Evolutionary conservation across 2,329 filamentous ascomycete genomes (phyloP), one percentile per base, ranked within the genome.

Genomic region (Cladosporium sp.): DNA sequence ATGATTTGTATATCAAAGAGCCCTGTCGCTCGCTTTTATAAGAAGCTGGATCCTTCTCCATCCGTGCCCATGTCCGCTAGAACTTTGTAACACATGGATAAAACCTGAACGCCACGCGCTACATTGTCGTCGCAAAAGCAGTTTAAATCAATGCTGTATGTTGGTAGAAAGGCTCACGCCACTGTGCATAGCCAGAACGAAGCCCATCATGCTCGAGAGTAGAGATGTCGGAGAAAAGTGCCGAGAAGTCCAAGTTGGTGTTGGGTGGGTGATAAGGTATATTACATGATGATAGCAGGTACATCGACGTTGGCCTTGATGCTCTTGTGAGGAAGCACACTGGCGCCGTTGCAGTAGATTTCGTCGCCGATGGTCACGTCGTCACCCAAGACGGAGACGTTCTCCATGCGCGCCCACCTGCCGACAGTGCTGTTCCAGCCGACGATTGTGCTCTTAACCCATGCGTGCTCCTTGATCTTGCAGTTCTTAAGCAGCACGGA

Each of bases 381-480:
- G 82, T 99, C 95, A 72, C 94, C 95, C 24, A 99, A 87, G 64
- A 99, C 94, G n/a, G 92, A 94, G 51, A 98, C 93, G 77, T 99
- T 99, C 86, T 99, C 95, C 70, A 98, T 85, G 72, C 94, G 91
- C 67, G 94, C 94, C 94, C 94, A 99, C 78, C 91, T 91, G 77
- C 94, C 94, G 66, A 99, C 92, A 41, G 88, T 91, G 84, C 92
- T 96, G 86, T 97, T 97, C 94, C 94, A 99, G 76, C 94, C 94
- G 63, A 98, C 93, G 79, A 99, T 98, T 74, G 94, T 95, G 78
- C 92, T 96, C 88, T 98, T 98, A 80, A 99, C 88, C 94, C 94
- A 98, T 58, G 95, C 95, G 79, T 99, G 94, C 78, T 99, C 95
- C 87, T 97, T 97, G 81, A 97, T 90, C 84, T 96, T 97, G 81